phyloP scores from a whole-genome alignment of 2,329 filamentous ascomycete species.

The Neonectria ditissima region DNA sequence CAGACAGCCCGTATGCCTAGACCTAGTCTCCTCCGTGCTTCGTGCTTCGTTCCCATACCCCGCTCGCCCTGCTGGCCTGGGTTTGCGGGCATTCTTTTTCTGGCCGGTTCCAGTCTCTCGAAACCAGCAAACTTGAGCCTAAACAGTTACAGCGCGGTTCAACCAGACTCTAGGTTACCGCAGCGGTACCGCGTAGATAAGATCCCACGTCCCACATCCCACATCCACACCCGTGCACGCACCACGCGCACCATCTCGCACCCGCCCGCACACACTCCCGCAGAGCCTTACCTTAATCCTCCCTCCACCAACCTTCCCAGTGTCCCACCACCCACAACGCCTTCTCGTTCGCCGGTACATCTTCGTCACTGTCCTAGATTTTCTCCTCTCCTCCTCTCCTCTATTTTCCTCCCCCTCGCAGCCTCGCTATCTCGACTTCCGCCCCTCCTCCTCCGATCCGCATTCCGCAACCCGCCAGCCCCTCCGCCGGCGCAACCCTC shows the following conservation, averaged over 20 bases:
- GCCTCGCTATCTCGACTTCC: slow-evolving; percentile 14
- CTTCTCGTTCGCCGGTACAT: slow-evolving; percentile 33
- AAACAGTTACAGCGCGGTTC: not conserved
- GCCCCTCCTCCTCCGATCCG: slow-evolving; percentile 29
- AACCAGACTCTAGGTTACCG: no score
- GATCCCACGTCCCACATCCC: not conserved
- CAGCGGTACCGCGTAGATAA: no score
- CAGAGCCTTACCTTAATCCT: slow-evolving; percentile 22
- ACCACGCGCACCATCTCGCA: not conserved
- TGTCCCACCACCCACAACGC: slow-evolving; percentile 14
- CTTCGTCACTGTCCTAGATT: slow-evolving; percentile 30
- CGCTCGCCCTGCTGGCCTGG: slow-evolving; percentile 1
- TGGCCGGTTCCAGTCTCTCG: not conserved
- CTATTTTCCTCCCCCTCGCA: not conserved
- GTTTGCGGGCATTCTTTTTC: slow-evolving; percentile 12
- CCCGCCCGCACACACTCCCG: slow-evolving; percentile 21
- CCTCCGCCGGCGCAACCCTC: slow-evolving; percentile 25
- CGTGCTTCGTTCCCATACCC: no score
- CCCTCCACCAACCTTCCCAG: slow-evolving; percentile 16
- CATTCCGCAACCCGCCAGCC: slow-evolving; percentile 22
- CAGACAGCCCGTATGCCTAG: no score
- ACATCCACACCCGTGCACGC: not conserved
- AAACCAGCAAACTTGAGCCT: not conserved
- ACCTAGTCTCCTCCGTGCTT: no score
- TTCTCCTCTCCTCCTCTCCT: slow-evolving; percentile 20